phyloP scores from a whole-genome alignment of 2,329 filamentous ascomycete genomes.

The Sphaceloma murrayae region DNA sequence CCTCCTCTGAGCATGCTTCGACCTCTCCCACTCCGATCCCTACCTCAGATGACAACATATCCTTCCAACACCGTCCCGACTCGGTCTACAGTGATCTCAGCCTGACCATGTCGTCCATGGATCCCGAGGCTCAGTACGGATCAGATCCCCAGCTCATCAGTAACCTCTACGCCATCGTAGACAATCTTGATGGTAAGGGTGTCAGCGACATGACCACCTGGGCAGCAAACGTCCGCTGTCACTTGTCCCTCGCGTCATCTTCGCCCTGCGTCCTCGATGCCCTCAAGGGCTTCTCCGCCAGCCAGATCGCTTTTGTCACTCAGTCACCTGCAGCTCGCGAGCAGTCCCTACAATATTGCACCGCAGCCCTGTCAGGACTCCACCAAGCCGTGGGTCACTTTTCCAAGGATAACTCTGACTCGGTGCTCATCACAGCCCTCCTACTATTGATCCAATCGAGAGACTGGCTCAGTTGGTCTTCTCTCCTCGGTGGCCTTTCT shows the following conservation, averaged over 20 bases:
- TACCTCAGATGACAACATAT: conserved; percentile 70
- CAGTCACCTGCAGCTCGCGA: conserved; percentile 76
- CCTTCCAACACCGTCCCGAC: conserved; percentile 53
- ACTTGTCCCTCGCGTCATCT: conserved; percentile 70
- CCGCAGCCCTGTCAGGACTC: conserved; percentile 73
- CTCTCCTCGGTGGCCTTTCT: conserved; percentile 81
- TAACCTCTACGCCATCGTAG: conserved; percentile 77
- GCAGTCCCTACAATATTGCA: conserved; percentile 81
- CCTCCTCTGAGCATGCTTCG: conserved; percentile 45
- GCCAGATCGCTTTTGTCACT: conserved; percentile 82
- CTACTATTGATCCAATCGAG: conserved; percentile 92
- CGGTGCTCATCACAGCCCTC: conserved; percentile 81
- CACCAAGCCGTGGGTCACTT: conserved; percentile 81
- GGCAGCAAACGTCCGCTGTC: conserved; percentile 64
- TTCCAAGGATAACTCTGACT: conserved; percentile 78
- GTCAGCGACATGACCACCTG: conserved; percentile 78
- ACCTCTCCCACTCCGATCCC: conserved; percentile 67
- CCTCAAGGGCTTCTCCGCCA: conserved; percentile 85
- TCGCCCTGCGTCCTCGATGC: conserved; percentile 91
- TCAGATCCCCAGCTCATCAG: conserved; percentile 83
- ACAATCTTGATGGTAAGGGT: conserved; percentile 64
- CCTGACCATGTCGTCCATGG: conserved; percentile 64
- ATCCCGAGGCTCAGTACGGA: conserved; percentile 59
- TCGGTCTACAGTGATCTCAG: conserved; percentile 66
- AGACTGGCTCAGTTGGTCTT: conserved; percentile 91